Evolutionary conservation across 768 basidiomycete species (phyloP), one percentile per base, ranked within the genome.

Genomic region (Inosperma sp.): DNA sequence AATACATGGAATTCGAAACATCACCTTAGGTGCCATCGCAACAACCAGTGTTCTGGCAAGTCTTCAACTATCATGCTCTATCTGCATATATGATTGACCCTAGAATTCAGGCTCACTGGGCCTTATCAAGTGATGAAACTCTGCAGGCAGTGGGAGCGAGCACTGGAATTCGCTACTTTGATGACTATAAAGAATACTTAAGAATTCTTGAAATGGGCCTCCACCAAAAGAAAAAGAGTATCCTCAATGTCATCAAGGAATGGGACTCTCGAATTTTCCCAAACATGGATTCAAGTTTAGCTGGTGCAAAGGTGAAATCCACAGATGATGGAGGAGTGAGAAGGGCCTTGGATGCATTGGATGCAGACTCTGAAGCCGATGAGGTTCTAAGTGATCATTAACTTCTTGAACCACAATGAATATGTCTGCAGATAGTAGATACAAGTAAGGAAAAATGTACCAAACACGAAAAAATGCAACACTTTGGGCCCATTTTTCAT

Each of bases 181-280:
- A 53, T 7, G 46, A 53, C 21, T 53, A 27, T 9, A 46, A 49
- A 46, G 52, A 53, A 53, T 53, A 53, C 34, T 27, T 53, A 21
- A 41, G 16, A 35, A 33, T 53, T 29, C 44, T 52, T 23, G 25
- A 17, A 13, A 26, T 8, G 22, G 51, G 47, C 16, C 51, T 52
- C 25, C 44, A 35, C 16, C 13, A 25, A 49, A 52, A 48, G 47
- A 52, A 52, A 23, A 46, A 46, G 29, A 46, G 45, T 7, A 27
- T 46, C 6, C 14, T 14, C 31, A 46, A 34, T 12, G 29, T 46
- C 21, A 33, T 46, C 14, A 46, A 16, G 31, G 31, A 46, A n/a
- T 46, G 45, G 31, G 45, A 46, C n/a, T 34, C 19, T 23, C 14
- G 3, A 34, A 51, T 54, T 33, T 54, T 54, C 17, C 53, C 49